phyloP scores from a whole-genome alignment of 768 basidiomycete species.

The Pisolithus marmoratus region DNA sequence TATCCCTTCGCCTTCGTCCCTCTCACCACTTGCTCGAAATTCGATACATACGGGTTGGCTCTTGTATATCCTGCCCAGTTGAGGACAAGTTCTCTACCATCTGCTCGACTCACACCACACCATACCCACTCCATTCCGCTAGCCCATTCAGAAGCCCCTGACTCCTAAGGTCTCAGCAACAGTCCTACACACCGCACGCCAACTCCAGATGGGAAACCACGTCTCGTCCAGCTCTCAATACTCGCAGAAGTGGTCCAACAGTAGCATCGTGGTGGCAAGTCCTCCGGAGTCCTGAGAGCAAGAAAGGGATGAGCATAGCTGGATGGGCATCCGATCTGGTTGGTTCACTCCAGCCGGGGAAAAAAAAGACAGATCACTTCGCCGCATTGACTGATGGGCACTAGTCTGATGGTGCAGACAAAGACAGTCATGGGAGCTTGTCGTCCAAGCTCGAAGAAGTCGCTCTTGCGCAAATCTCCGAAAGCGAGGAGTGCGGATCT shows the following conservation, averaged over 20 bases:
- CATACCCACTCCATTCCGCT: constrained; percentile 20
- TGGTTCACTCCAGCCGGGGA: constrained; percentile 52
- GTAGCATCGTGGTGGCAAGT: constrained; percentile 36
- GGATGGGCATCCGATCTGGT: constrained; percentile 66
- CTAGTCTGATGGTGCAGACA: constrained; percentile 22
- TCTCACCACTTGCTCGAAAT: constrained; percentile 15
- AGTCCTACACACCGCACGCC: constrained; percentile 35
- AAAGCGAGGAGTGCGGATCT: constrained; percentile 20
- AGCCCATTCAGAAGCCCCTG: constrained; percentile 26
- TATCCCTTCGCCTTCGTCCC: background rate
- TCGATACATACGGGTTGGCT: constrained; percentile 19
- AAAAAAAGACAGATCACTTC: constrained; percentile 56
- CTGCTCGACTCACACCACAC: constrained; percentile 31
- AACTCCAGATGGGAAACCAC: constrained; percentile 32
- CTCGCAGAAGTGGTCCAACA: constrained; percentile 61
- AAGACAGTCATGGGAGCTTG: constrained; percentile 17
- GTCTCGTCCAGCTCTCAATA: constrained; percentile 54
- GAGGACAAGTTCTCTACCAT: constrained; percentile 28
- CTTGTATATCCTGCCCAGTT: constrained; percentile 3
- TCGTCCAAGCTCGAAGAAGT: constrained; percentile 33
- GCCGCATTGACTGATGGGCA: constrained; percentile 47
- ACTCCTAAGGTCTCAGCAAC: constrained; percentile 24
- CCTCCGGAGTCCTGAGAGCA: constrained; percentile 34
- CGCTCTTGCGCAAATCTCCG: constrained; percentile 23
- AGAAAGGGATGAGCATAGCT: constrained; percentile 32